Evolutionary conservation across 495 filamentous ascomycete genomes (phyloP).

Genomic region (Trichoderma reesei): DNA sequence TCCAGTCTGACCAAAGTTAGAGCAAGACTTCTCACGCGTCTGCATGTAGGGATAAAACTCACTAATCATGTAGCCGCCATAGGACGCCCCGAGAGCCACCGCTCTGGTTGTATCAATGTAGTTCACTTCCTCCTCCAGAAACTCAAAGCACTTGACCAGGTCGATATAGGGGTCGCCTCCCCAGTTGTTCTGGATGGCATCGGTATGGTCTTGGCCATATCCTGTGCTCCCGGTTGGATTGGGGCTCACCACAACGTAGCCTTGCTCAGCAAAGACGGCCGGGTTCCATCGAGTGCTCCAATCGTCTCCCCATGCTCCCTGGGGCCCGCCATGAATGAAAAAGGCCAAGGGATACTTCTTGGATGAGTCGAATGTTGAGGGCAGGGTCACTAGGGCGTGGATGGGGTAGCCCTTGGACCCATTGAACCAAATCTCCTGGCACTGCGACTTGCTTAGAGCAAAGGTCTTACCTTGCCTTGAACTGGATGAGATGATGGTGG

Average conservation of each 20-base stretch:
- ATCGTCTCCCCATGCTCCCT: slow-evolving; percentile 71
- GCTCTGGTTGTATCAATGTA: slow-evolving; percentile 72
- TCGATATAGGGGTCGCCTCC: slow-evolving; percentile 72
- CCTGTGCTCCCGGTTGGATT: slow-evolving; percentile 84
- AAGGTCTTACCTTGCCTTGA: slow-evolving; percentile 60
- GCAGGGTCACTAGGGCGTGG: slow-evolving; percentile 76
- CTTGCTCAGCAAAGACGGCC: slow-evolving; percentile 82
- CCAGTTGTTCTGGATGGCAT: slow-evolving; percentile 70
- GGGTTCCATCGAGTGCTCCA: slow-evolving; percentile 93
- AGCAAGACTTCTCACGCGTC: not conserved
- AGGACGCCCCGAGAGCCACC: slow-evolving; percentile 75
- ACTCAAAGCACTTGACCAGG: slow-evolving; percentile 68
- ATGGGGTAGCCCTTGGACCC: slow-evolving; percentile 43
- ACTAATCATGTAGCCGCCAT: slow-evolving; percentile 83
- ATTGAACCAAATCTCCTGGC: slow-evolving; percentile 64
- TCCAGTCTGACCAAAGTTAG: slow-evolving; percentile 45
- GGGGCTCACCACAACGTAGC: slow-evolving; percentile 77
- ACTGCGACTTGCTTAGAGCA: slow-evolving; percentile 50
- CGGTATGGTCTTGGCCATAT: slow-evolving; percentile 70
- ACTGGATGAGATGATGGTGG: slow-evolving; percentile 50
- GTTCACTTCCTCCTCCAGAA: slow-evolving; percentile 57
- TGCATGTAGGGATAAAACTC: slow-evolving; percentile 8
- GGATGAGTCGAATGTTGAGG: slow-evolving; percentile 60
- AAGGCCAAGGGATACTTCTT: slow-evolving; percentile 77
- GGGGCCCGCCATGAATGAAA: slow-evolving; percentile 82